Evolutionary conservation across 1,284 basidiomycete species (phyloP), one percentile per base, ranked within the genome.

Genomic region (Dichomitus squalens): DNA sequence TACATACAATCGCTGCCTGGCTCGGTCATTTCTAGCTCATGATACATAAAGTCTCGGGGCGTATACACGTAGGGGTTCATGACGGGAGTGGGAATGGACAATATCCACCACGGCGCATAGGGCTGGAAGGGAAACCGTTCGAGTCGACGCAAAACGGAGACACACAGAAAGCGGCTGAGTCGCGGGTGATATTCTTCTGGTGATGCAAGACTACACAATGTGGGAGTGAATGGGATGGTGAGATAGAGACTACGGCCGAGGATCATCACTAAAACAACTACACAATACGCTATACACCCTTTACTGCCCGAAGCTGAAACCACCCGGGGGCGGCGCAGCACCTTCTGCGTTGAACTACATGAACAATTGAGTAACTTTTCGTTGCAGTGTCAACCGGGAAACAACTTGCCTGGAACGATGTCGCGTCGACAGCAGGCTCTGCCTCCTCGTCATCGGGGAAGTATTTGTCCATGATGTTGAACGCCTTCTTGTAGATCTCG

Each of bases 401-500:
- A 36, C 16, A n/a, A 80, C 92, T 71, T 75, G 95, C 93, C 57
- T 95, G 93, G 78, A 98, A 99, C 43, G 90, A 80, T 33, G 93
- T 18, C 36, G 7, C 85, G 71, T 98, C 95, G 44, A 98, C 93
- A 1, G 60, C 91, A 47, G 90, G 87, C 69, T 92, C 91, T 20
- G 86, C 86, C 49, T 93, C 90, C 67, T 93, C 90, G 66, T 93
- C 91, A 65, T 93, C 90, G 34, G 91, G 90, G 87, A 93, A 92
- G 77, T 92, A 94, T 71, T 92, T 96, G 79, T 96, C 95, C 95
- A 97, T 97, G 73, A 98, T 98, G 76, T 95, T 96, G 86, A 97
- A 99, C 61, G 96, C 96, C 81, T 99, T 99, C 84, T 98, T 98
- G 82, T 99, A 93, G 70, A 99, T 99, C 71, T 99, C 96, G 75